Evolutionary conservation across 371 early-diverging fungal species (phyloP), one percentile per base, ranked within the genome.

Genomic region (Mortierella sp.): DNA sequence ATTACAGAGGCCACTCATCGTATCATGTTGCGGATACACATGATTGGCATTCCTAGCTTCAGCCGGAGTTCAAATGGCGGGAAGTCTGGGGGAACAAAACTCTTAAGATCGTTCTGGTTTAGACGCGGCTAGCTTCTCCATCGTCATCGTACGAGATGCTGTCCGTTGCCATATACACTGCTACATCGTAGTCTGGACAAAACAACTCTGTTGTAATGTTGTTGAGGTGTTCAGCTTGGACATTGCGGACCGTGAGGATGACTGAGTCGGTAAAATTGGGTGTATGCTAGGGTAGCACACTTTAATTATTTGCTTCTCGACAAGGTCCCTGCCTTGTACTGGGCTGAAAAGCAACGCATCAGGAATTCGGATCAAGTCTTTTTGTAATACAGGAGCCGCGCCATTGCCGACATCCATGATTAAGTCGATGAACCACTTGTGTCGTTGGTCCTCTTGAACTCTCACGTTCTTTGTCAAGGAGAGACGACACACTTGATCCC

Each of bases 41-140:
- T n/a, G n/a, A n/a, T n/a, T n/a, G n/a, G n/a, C n/a, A n/a, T n/a
- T 81, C 9, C 82, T 73, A 66, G 7, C 76, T 74, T 16, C 28
- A 29, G 15, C 51, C 12, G 14, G 72, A 60, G 25, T 77, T 26
- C 9, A 84, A 47, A 37, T 79, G 28, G 11, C 26, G 30, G 62
- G 28, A 61, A 19, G 60, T 11, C n/a, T n/a, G n/a, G n/a, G n/a
- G n/a, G n/a, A n/a, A n/a, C n/a, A n/a, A n/a, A n/a, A n/a, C n/a
- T n/a, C n/a, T n/a, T n/a, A n/a, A n/a, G n/a, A n/a, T n/a, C n/a
- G n/a, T n/a, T n/a, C n/a, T n/a, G n/a, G n/a, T n/a, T n/a, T n/a
- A n/a, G n/a, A n/a, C n/a, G n/a, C n/a, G n/a, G n/a, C n/a, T n/a
- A n/a, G n/a, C n/a, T n/a, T n/a, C n/a, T n/a, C n/a, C n/a, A n/a